phyloP scores from a whole-genome alignment of 2,329 filamentous ascomycete species.

The Sporothrix globosa region DNA sequence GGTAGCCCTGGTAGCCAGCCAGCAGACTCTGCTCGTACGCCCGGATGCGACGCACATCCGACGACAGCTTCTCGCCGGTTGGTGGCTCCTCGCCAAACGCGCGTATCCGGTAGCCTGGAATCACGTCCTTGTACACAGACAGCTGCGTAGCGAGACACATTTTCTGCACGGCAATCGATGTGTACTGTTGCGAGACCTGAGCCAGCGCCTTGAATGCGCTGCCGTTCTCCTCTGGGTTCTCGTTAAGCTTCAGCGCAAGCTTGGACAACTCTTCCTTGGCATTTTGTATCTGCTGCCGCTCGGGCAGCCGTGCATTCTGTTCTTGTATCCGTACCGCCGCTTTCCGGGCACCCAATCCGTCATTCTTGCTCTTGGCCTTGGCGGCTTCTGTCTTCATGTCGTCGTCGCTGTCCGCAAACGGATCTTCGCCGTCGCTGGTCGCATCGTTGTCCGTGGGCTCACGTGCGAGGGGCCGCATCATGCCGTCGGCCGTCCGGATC shows the following conservation, averaged over 20 bases:
- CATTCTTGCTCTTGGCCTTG: background rate
- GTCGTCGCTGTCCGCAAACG: conserved; percentile 53
- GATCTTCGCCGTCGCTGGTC: conserved; percentile 59
- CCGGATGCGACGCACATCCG: conserved; percentile 82
- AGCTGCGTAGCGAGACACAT: conserved; percentile 84
- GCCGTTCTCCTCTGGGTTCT: conserved; percentile 89
- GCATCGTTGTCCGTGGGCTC: conserved; percentile 63
- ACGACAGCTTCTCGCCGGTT: conserved; percentile 75
- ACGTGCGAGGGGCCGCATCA: conserved; percentile 58
- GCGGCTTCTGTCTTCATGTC: conserved; percentile 48
- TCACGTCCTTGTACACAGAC: conserved; percentile 91
- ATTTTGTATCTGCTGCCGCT: conserved; percentile 71
- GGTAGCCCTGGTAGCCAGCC: conserved; percentile 79
- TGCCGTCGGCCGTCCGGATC: conserved; percentile 82
- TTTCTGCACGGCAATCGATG: conserved; percentile 76
- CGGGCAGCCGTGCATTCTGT: conserved; percentile 32
- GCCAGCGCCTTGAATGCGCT: conserved; percentile 77
- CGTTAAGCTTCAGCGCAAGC: conserved; percentile 78
- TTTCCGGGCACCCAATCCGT: background rate
- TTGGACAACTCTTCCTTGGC: conserved; percentile 92
- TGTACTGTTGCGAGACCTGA: conserved; percentile 69
- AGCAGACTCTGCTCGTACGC: conserved; percentile 87
- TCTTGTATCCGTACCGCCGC: conserved; percentile 4
- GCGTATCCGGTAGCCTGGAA: conserved; percentile 93
- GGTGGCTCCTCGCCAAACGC: conserved; percentile 74